These are phyloP conservation scores for Chlamydomonas sphaeroides DNA, from an alignment of 139 green algal genomes.

Conservation along the genomic window DNA sequence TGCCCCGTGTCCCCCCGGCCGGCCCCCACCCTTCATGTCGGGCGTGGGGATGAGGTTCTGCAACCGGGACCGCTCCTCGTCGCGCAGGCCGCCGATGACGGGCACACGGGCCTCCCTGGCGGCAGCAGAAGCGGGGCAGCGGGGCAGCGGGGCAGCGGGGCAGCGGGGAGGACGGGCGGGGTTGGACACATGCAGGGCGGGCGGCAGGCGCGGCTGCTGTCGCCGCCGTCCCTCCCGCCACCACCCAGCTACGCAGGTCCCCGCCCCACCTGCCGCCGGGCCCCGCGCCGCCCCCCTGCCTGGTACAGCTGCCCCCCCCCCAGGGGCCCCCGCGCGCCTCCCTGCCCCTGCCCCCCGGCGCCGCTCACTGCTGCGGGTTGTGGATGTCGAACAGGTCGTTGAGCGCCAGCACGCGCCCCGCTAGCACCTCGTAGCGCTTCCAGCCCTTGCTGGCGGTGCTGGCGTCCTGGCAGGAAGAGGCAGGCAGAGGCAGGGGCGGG, in stretches of 20 bases:
- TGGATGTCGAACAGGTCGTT: not conserved
- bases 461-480: not conserved
- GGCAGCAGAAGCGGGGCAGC: not conserved
- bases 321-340: no score
- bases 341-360: no score
- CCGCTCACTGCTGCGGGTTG: constrained; percentile 9
- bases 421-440: not conserved
- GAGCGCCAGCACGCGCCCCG: not conserved
- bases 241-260: no score
- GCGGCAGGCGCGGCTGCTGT: no score
- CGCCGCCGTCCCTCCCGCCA: no score
- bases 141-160: no score
- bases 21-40: not conserved
- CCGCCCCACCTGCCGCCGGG: no score
- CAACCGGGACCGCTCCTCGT: not conserved
- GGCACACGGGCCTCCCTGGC: not conserved
- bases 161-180: not conserved
- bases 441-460: not conserved
- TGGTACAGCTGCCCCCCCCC: no score
- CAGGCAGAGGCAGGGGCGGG: not conserved
- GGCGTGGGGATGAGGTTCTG: not conserved
- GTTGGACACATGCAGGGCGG: no score
- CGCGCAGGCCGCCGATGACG: constrained; percentile 2
- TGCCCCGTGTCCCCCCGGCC: not conserved
- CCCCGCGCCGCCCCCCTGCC: no score